Percentiles rank a stretch among this genome's conserved stretches.
phyloP scores from a whole-genome alignment of 2,329 filamentous ascomycete genomes.

The Fusarium armeniacum region DNA sequence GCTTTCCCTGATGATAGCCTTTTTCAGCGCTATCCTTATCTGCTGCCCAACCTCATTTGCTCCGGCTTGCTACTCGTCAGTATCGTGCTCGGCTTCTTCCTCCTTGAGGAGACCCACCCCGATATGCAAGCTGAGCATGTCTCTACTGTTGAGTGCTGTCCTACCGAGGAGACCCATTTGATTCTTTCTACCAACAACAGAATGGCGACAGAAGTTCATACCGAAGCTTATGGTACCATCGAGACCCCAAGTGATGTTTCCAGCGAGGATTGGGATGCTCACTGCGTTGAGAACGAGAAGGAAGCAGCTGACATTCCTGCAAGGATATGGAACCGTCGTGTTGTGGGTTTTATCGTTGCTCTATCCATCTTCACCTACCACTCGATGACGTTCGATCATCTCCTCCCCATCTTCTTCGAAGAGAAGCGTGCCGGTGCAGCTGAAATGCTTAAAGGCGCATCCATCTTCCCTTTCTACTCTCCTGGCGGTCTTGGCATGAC shows the following conservation, averaged over 20 bases:
- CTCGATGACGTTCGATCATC: conserved; percentile 93
- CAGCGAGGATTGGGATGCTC: conserved; percentile 64
- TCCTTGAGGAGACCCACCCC: conserved; percentile 91
- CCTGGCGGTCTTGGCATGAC: conserved; percentile 74
- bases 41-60: conserved; percentile 91
- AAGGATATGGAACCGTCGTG: conserved; percentile 69
- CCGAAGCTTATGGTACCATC: conserved; percentile 86
- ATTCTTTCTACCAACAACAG: conserved; percentile 82
- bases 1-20: conserved; percentile 76
- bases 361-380: conserved; percentile 94
- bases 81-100: conserved; percentile 82
- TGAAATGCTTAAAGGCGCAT: conserved; percentile 51
- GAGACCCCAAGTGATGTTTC: conserved; percentile 54
- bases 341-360: conserved; percentile 83
- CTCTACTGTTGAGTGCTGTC: conserved; percentile 63
- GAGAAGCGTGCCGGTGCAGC: conserved; percentile 70
- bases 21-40: conserved; percentile 85
- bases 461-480: conserved; percentile 66
- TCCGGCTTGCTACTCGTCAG: conserved; percentile 81
- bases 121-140: conserved; percentile 74
- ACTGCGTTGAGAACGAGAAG: conserved; percentile 46
- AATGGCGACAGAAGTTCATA: conserved; percentile 76
- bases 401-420: conserved; percentile 93
- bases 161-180: conserved; percentile 78
- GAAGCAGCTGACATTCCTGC: conserved; percentile 54